Evolutionary conservation across 768 basidiomycete species (phyloP).

Genomic region (Podaxis sp.): DNA sequence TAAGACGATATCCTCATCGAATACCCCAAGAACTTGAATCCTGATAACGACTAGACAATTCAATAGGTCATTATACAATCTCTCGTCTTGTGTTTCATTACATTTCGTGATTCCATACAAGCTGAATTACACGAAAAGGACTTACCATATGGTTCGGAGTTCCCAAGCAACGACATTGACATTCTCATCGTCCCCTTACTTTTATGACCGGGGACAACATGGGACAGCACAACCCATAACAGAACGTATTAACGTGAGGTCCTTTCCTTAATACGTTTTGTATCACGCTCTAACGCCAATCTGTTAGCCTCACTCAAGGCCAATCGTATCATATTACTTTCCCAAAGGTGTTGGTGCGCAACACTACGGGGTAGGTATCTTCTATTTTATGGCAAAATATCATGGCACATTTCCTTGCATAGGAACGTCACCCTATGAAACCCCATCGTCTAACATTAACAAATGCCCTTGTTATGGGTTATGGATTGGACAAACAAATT

Average conservation of each 20-base stretch:
- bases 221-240: constrained; percentile 76
- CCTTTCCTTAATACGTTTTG: neutral
- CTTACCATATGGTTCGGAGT: constrained; percentile 35
- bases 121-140: neutral
- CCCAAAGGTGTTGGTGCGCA: constrained; percentile 91
- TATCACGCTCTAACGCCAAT: neutral
- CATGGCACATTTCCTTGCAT: constrained; percentile 1
- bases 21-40: neutral
- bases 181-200: constrained; percentile 72
- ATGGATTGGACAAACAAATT: constrained; percentile 93
- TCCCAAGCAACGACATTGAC: constrained; percentile 44
- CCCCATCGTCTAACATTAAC: constrained; percentile 95
- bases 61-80: neutral
- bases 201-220: constrained; percentile 67
- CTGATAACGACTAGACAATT: neutral
- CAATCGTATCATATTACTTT: constrained; percentile 94
- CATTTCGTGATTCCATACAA: neutral
- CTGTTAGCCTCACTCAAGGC: constrained; percentile 64
- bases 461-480: constrained; percentile 93
- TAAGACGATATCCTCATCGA: neutral
- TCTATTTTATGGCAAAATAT: neutral
- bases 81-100: neutral
- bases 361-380: constrained; percentile 83
- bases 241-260: constrained; percentile 70
- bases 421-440: constrained; percentile 99